These are phyloP conservation scores for Trypanosoma mega DNA, from an alignment of 208 protist species.

Conservation along the genomic window DNA sequence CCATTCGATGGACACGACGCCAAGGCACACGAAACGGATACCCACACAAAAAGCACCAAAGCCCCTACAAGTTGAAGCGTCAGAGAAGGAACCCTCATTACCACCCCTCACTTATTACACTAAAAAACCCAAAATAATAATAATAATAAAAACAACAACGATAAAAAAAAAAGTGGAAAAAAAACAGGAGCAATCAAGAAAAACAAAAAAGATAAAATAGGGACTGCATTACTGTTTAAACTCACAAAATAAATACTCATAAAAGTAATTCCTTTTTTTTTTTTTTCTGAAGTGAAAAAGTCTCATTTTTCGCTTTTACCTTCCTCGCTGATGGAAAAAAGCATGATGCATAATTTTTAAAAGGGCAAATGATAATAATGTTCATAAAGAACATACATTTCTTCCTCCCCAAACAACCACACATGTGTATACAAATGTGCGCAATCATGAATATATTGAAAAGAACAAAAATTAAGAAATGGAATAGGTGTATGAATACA, in stretches of 20 bases:
- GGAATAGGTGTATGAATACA: background rate
- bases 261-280: background rate
- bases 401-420: background rate
- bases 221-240: background rate
- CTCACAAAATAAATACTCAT: conserved; percentile 17
- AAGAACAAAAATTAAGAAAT: background rate
- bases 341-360: too few relatives aligned
- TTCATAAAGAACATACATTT: background rate
- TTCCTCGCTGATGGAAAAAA: background rate
- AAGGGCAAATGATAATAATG: too few relatives aligned
- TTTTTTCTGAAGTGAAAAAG: background rate
- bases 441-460: background rate
- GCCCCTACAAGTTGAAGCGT: conserved; percentile 9
- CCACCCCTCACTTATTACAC: too few relatives aligned
- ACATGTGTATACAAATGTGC: background rate
- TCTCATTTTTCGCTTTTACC: background rate
- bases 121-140: too few relatives aligned
- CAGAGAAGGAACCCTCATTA: conserved; percentile 1
- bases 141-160: too few relatives aligned
- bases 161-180: conserved; percentile 13
- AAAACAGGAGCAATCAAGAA: conserved; percentile 6
- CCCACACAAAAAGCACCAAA: conserved; percentile 12
- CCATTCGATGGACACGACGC: conserved; percentile 80
- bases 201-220: background rate
- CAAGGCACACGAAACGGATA: conserved; percentile 1